phyloP scores from a whole-genome alignment of 2,329 filamentous ascomycete genomes.

The Davidsoniella virescens region DNA sequence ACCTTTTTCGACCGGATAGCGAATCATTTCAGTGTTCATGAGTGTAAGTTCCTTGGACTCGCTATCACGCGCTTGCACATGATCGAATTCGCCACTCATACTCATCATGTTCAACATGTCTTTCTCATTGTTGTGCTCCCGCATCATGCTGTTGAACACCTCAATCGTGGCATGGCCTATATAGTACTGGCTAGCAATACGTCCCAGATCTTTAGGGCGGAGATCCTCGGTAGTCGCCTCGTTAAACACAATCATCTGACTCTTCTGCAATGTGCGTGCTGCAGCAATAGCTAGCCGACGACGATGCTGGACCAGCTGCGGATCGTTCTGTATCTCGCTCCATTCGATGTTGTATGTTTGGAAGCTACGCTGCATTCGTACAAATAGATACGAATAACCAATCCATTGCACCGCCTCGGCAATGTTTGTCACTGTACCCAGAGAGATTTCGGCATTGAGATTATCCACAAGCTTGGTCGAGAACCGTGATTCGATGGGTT shows the following conservation, averaged over 20 bases:
- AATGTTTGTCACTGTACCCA: constrained; percentile 91
- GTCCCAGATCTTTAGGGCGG: constrained; percentile 82
- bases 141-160: constrained; percentile 94
- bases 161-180: constrained; percentile 86
- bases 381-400: constrained; percentile 93
- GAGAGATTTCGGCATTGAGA: constrained; percentile 80
- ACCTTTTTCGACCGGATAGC: constrained; percentile 26
- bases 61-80: constrained; percentile 80
- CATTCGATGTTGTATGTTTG: constrained; percentile 91
- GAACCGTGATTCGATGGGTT: constrained; percentile 94
- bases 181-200: constrained; percentile 95
- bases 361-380: constrained; percentile 86
- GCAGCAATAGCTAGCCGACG: constrained; percentile 78
- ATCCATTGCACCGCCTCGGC: constrained; percentile 92
- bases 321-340: constrained; percentile 78
- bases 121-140: constrained; percentile 66
- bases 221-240: constrained; percentile 75
- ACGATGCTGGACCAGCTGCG: constrained; percentile 68
- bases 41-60: constrained; percentile 75
- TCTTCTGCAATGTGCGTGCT: constrained; percentile 70
- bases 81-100: constrained; percentile 95
- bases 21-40: constrained; percentile 45
- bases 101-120: constrained; percentile 93
- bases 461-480: constrained; percentile 91
- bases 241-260: constrained; percentile 98